Evolutionary conservation across 108 stramenopile species (phyloP), one percentile per base, ranked within the genome.

Genomic region (Cyclotella atomus): DNA sequence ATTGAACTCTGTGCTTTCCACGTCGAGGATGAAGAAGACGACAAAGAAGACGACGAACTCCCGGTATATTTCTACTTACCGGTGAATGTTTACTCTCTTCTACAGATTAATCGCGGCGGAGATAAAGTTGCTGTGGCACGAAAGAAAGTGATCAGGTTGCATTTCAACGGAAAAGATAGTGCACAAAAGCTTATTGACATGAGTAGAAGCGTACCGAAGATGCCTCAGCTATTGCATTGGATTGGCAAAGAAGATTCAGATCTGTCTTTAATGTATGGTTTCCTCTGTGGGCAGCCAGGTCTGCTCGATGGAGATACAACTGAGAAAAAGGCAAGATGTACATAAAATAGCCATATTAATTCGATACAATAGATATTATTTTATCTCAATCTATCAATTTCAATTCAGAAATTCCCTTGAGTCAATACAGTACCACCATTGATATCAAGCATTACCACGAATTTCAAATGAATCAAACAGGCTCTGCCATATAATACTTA

Each of bases 221-320:
- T 12, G n/a, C 47, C 47, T 49, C 9, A 12, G 9, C 47, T 49
- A 4, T n/a, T 49, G n/a, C n/a, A 9, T 4, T 49, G 47, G 47
- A 19, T 49, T 49, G 47, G 47, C 47, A 49, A n/a, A 17, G 47
- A 49, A 49, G n/a, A n/a, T 12, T n/a, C 47, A 49, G 47, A 49
- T 17, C 47, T 49, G 4, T 49, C 47, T 4, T n/a, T 49, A 17
- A 49, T 49, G 47, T 49, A 49, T n/a, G n/a, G 47, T n/a, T 19
- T 49, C 17, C 47, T 49, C n/a, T n/a, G 17, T 19, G n/a, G 47
- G 9, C 9, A 17, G 47, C 47, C 47, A n/a, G n/a, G 47, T 49
- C n/a, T 49, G n/a, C n/a, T 49, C n/a, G n/a, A 19, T 12, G n/a
- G 47, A 49, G 47, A 17, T 17, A 12, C n/a, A 49, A 49, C 17